Conservation (phyloP, 1,284 basidiomycete species). For the Mycena citricolor region DNA sequence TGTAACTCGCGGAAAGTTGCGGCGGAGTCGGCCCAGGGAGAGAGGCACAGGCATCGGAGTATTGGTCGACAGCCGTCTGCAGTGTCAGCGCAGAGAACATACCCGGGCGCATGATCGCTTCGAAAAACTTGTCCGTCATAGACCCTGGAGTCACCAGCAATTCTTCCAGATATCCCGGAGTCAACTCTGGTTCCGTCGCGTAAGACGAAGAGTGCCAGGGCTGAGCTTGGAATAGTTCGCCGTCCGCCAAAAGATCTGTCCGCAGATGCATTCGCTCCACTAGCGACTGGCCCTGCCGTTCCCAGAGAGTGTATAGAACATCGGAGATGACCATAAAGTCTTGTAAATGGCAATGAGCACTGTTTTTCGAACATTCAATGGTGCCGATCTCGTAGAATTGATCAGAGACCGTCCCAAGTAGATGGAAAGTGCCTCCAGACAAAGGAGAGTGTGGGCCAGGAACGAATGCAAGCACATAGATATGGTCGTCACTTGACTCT, state of each 20-base stretch:
- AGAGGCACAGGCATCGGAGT: constrained; percentile 69
- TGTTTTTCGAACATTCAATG: constrained; percentile 59
- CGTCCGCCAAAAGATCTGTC: constrained; percentile 35
- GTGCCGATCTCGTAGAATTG: constrained; percentile 53
- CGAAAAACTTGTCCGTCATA: constrained; percentile 75
- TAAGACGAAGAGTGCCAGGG: constrained; percentile 58
- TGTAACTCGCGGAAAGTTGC: constrained; percentile 59
- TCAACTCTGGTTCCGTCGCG: constrained; percentile 70
- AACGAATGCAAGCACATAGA: constrained; percentile 64
- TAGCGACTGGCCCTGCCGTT: constrained; percentile 72
- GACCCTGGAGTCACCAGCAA: constrained; percentile 72
- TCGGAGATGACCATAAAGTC: constrained; percentile 63
- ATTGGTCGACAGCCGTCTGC: constrained; percentile 77
- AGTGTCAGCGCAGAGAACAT: constrained; percentile 84
- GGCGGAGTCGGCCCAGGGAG: constrained; percentile 58
- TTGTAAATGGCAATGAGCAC: constrained; percentile 68
- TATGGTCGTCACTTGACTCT: constrained; percentile 41
- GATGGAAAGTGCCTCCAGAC: constrained; percentile 70
- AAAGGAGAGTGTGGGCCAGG: constrained; percentile 60
- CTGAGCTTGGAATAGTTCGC: constrained; percentile 30
- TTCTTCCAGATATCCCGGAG: constrained; percentile 85
- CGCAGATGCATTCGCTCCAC: constrained; percentile 56
- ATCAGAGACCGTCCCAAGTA: constrained; percentile 55
- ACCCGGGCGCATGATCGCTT: constrained; percentile 82
- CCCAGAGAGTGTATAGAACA: constrained; percentile 69